phyloP scores from a whole-genome alignment of 1,284 basidiomycete genomes.

The Cystobasidium pallidum region DNA sequence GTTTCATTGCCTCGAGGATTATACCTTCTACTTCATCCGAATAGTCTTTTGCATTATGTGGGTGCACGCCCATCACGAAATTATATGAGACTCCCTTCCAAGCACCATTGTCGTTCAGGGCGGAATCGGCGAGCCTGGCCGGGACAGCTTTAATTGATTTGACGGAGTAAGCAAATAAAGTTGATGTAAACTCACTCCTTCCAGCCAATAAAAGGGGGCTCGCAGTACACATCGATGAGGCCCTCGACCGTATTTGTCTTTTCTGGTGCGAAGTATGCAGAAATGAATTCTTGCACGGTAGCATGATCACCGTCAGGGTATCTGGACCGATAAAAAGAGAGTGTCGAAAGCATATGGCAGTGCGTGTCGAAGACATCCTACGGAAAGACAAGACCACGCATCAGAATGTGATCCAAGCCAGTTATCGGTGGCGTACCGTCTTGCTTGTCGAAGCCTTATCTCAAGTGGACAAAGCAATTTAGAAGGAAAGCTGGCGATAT shows the following conservation, averaged over 20 bases:
- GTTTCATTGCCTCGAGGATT: slow-evolving; percentile 75
- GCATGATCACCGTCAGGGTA: slow-evolving; percentile 64
- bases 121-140: slow-evolving; percentile 73
- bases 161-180: too few relatives aligned
- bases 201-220: slow-evolving; percentile 65
- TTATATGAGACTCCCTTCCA: slow-evolving; percentile 69
- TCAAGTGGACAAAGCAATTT: slow-evolving; percentile 2
- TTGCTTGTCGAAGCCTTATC: slow-evolving; percentile 8
- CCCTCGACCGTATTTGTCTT: slow-evolving; percentile 60
- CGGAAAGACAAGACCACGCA: slow-evolving; percentile 42
- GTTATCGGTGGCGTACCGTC: slow-evolving; percentile 11
- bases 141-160: too few relatives aligned
- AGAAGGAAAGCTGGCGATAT: neutral
- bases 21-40: slow-evolving; percentile 68
- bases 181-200: slow-evolving; percentile 41
- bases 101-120: slow-evolving; percentile 62
- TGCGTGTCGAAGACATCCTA: slow-evolving; percentile 72
- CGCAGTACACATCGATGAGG: slow-evolving; percentile 80
- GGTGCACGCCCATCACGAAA: slow-evolving; percentile 51
- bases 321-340: slow-evolving; percentile 64
- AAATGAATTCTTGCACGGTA: slow-evolving; percentile 68
- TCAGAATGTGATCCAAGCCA: neutral
- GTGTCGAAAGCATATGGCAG: slow-evolving; percentile 74
- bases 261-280: slow-evolving; percentile 62
- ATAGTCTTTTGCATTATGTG: slow-evolving; percentile 71